Evolutionary conservation across 331 rosid species (phyloP), one percentile per base, ranked within the genome.

Genomic region (Quercus tomentella): DNA sequence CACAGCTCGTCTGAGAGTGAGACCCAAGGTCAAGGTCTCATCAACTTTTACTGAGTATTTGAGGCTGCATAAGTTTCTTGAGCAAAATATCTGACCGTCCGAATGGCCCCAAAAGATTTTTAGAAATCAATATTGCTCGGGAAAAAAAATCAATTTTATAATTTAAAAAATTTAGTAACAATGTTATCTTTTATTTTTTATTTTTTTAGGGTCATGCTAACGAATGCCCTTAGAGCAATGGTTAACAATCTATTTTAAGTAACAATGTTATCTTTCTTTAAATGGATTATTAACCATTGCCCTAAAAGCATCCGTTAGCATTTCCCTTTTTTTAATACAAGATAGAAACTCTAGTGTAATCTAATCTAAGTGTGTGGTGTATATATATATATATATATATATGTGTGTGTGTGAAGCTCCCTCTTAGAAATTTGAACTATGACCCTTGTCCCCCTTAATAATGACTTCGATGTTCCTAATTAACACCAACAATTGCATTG

Each of bases 71-170:
- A 83, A 73, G 78, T 86, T 79, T 93, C 97, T 81, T 89, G 97
- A 74, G 97, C 97, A 83, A 93, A 93, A 52, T 97, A 88, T 77
- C 94, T 81, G 56, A 93, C 97, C 10, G 97, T 93, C 77, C 97
- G 87, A 55, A 91, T 72, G 11, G 97, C 94, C 79, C 97, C 97
- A 84, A 93, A 93, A 62, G 94, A 89, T 89, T 93, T 94, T 94
- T 93, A 79, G 63, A 35, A 20, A 11, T n/a, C 52, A 67, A 67
- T 33, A 33, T 18, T 67, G 51, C 49, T 33, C 52, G 20, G 16
- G 51, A 67, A 67, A 18, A 67, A 23, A 4, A 16, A 18, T 18
- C 30, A 41, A 17, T 66, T 31, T 31, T 31, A 20, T 41, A 16
- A 60, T 41, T 41, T 41, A 65, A 41, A 9, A 41, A 28, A 33